Evolutionary conservation across 164 flowering plant species (phyloP).

Genomic region (Liriodendron chinense): DNA sequence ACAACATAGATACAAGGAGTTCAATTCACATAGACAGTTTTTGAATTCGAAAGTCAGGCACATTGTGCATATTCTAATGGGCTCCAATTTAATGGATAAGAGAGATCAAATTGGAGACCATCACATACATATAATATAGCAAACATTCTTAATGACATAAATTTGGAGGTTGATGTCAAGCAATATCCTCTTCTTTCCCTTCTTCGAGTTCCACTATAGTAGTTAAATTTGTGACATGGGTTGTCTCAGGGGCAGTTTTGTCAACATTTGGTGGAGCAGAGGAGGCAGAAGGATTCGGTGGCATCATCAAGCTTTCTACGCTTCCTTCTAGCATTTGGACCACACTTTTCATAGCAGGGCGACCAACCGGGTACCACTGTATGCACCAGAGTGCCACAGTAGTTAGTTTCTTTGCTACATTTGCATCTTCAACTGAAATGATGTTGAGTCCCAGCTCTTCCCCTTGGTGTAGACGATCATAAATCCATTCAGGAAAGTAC

Average conservation of each 20-base stretch:
- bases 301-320: conserved; percentile 1
- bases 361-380: conserved; percentile 4
- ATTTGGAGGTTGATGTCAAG: background rate
- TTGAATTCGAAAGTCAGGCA: too few relatives aligned
- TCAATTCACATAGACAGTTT: too few relatives aligned
- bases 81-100: too few relatives aligned
- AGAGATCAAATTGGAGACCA: too few relatives aligned
- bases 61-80: too few relatives aligned
- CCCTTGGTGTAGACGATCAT: background rate
- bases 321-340: conserved; percentile 7
- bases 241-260: background rate
- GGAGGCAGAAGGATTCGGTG: conserved; percentile 9
- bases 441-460: background rate
- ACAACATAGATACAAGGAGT: too few relatives aligned
- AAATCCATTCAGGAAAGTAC: conserved; percentile 11
- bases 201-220: background rate
- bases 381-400: conserved; percentile 12
- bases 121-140: too few relatives aligned
- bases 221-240: background rate
- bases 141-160: background rate
- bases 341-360: conserved; percentile 8
- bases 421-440: background rate
- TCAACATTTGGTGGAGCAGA: background rate
- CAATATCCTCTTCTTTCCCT: background rate
- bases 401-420: background rate